Evolutionary conservation across 2,329 filamentous ascomycete species (phyloP), one percentile per base, ranked within the genome.

Genomic region (Paecilomyces fulvus): DNA sequence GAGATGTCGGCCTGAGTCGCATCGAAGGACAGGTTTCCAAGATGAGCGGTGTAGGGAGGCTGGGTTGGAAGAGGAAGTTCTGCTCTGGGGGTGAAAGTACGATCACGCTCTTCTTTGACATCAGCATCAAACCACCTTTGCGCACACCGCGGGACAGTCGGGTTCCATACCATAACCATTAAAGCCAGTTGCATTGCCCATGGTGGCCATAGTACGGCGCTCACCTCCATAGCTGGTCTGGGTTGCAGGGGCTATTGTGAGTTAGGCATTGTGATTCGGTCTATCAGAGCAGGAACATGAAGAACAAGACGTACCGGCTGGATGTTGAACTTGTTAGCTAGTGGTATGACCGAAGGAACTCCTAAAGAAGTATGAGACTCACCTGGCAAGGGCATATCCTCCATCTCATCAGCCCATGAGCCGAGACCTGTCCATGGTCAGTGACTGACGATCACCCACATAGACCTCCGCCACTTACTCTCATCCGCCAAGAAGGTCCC

Each of bases 371-470:
- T 46, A 49, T 53, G 55, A 6, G 57, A 79, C 86, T 80, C 82
- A 92, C 89, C 79, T 74, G 85, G 83, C 63, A 89, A 83, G 61
- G 83, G 82, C 75, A 81, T 79, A 70, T 96, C 91, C 77, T 99
- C 94, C 79, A 99, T 96, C 74, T 99, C 94, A 78, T 99, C 95
- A 68, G 94, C 94, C 94, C 94, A 99, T 66, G 94, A 97, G 71
- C 92, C 91, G 71, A 87, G 81, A 68, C 83, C 85, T 88, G 69
- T 53, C 60, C 61, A 61, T 20, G 30, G 60, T 70, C 59, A 72
- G 72, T 62, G 25, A 66, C 60, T 62, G 61, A 59, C 58, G 58
- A 56, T 55, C 43, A 52, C 51, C 54, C 51, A 21, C 31, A 49
- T 49, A 17, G 55, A 59, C 55, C 49, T 49, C 50, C 21, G 49